Evolutionary conservation across 2,329 filamentous ascomycete species (phyloP), one percentile per base, ranked within the genome.

Genomic region (Thielaviopsis punctulata): DNA sequence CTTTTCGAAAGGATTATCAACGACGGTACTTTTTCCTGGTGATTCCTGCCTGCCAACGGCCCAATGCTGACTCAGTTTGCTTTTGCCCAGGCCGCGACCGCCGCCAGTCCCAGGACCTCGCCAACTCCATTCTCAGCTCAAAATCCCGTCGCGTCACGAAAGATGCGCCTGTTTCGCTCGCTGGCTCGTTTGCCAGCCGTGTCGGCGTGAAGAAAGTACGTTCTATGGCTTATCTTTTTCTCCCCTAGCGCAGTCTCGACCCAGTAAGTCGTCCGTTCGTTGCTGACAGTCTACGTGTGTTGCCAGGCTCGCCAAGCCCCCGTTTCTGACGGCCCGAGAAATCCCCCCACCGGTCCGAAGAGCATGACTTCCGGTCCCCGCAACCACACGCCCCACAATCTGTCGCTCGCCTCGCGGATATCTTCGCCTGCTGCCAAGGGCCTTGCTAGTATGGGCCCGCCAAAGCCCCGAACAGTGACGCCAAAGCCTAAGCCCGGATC

Each of bases 191-290:
- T 49, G 78, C 84, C 52, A 84, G 80, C 65, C 76, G 84, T 63
- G 79, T 84, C 54, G 84, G 84, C 39, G 72, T 88, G 48, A 79
- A 76, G 60, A 88, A 88, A 77, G 80, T 80, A 70, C 9, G 46
- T 13, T 19, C 39, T 44, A 21, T 51, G 48, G 43, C 10, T 51
- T n/a, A 24, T 33, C 12, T n/a, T 9, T n/a, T n/a, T n/a, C n/a
- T n/a, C n/a, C n/a, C n/a, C n/a, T n/a, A n/a, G 12, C 27, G 9
- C 27, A 10, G 5, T 46, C 24, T 19, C 25, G 15, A 23, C 21
- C 2, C 27, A 9, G 10, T 30, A 47, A 15, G 25, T 19, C 22
- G 13, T 36, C 30, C 12, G n/a, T 27, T n/a, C n/a, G n/a, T 15
- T 36, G 30, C 47, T 48, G 41, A 54, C 23, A 36, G n/a, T 25